phyloP scores from a whole-genome alignment of 345 rosid genomes.

The Psidium friedrichsthalianum region DNA sequence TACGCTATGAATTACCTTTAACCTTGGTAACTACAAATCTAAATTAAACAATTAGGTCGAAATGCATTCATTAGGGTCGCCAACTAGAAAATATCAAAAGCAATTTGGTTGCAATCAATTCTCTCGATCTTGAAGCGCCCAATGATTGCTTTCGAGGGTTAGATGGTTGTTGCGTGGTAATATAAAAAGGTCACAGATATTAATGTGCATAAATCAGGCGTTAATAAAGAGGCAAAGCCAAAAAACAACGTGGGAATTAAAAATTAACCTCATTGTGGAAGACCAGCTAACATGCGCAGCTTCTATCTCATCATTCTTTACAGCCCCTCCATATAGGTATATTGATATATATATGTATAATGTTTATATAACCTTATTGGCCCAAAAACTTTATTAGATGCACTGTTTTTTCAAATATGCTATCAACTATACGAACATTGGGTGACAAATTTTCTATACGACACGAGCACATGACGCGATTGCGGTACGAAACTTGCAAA shows the following conservation, averaged over 20 bases:
- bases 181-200: neutral
- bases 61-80: neutral
- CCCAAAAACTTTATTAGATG: neutral
- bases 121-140: neutral
- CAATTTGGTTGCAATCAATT: neutral
- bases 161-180: neutral
- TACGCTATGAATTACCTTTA: neutral
- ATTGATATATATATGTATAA: too few relatives aligned
- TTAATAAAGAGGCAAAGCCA: neutral
- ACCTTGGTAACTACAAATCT: neutral
- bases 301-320: neutral
- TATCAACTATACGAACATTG: neutral
- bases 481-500: neutral
- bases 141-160: neutral
- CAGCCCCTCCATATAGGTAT: neutral
- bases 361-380: neutral
- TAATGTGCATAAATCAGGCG: neutral
- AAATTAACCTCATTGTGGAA: neutral
- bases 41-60: neutral
- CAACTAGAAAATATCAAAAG: neutral
- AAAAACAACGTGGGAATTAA: neutral
- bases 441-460: neutral
- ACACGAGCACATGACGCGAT: neutral
- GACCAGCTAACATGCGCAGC: neutral
- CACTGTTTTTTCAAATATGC: neutral